Evolutionary conservation across 768 basidiomycete species (phyloP).

Genomic region (Termitomyces sp.): DNA sequence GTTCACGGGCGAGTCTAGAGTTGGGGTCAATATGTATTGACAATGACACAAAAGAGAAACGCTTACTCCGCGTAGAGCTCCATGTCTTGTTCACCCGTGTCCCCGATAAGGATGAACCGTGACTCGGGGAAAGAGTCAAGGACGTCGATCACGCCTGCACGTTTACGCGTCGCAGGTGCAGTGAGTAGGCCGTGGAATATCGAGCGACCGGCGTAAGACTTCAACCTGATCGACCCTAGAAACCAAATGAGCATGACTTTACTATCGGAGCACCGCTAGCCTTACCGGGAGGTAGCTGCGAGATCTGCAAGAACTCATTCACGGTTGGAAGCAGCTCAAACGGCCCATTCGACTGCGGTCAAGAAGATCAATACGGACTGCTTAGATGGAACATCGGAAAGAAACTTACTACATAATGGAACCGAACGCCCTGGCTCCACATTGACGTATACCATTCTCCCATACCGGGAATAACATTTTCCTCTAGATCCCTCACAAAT

Average conservation of each 20-base stretch:
- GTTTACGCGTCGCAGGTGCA: slow-evolving; percentile 80
- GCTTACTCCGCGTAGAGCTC: slow-evolving; percentile 78
- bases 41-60: neutral
- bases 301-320: slow-evolving; percentile 65
- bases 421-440: slow-evolving; percentile 68
- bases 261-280: neutral
- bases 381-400: neutral
- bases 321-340: slow-evolving; percentile 79
- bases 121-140: slow-evolving; percentile 70
- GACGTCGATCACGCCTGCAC: slow-evolving; percentile 72
- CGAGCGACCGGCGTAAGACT: slow-evolving; percentile 80
- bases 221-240: slow-evolving; percentile 70
- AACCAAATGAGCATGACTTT: neutral
- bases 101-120: slow-evolving; percentile 82
- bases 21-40: neutral
- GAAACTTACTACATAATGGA: slow-evolving; percentile 84
- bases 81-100: slow-evolving; percentile 92
- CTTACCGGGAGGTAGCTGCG: slow-evolving; percentile 61
- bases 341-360: slow-evolving; percentile 71
- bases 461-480: slow-evolving; percentile 80
- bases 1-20: slow-evolving; percentile 55
- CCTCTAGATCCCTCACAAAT: slow-evolving; percentile 79
- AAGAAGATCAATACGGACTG: neutral
- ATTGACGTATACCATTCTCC: slow-evolving; percentile 69
- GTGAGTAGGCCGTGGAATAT: slow-evolving; percentile 80